Conservation (phyloP, 768 basidiomycete species). For the Tricholoma hemisulphureum region DNA sequence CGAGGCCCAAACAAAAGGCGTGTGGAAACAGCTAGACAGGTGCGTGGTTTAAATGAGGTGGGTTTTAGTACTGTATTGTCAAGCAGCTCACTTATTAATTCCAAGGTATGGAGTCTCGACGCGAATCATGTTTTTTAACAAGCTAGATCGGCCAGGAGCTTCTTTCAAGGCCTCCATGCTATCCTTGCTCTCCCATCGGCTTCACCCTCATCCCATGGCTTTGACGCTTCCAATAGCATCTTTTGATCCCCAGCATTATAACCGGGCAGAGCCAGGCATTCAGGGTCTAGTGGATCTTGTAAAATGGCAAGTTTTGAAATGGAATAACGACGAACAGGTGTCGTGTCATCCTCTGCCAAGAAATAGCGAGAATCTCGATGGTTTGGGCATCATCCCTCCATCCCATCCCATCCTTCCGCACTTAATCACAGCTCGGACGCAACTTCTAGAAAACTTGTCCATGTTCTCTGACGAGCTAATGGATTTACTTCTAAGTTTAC, state of each 20-base stretch:
- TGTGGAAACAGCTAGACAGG: slow-evolving; percentile 87
- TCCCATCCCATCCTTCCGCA: slow-evolving; percentile 70
- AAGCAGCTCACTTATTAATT: slow-evolving; percentile 2
- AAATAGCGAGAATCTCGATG: slow-evolving; percentile 41
- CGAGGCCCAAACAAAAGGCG: slow-evolving; percentile 85
- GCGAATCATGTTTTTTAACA: slow-evolving; percentile 81
- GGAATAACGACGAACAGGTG: slow-evolving; percentile 50
- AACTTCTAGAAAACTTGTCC: slow-evolving; percentile 73
- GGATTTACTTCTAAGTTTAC: slow-evolving; percentile 59
- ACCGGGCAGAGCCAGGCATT: slow-evolving; percentile 78
- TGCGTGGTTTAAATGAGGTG: slow-evolving; percentile 41
- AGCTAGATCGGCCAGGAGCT: slow-evolving; percentile 84
- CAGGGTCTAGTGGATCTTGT: slow-evolving; percentile 81
- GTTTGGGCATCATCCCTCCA: slow-evolving; percentile 44
- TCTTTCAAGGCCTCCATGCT: slow-evolving; percentile 68
- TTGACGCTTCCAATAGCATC: slow-evolving; percentile 78
- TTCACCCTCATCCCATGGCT: slow-evolving; percentile 72
- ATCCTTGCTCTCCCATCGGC: slow-evolving; percentile 71
- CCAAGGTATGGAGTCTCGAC: slow-evolving; percentile 76
- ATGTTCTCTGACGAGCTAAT: slow-evolving; percentile 83
- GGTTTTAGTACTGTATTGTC: neutral
- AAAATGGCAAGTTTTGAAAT: slow-evolving; percentile 82
- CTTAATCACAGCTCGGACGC: slow-evolving; percentile 62
- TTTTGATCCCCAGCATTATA: slow-evolving; percentile 64
- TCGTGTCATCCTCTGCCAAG: slow-evolving; percentile 51